These are phyloP conservation scores for Phytophthora melonis DNA, from an alignment of 352 stramenopile species.

Conservation along the genomic window DNA sequence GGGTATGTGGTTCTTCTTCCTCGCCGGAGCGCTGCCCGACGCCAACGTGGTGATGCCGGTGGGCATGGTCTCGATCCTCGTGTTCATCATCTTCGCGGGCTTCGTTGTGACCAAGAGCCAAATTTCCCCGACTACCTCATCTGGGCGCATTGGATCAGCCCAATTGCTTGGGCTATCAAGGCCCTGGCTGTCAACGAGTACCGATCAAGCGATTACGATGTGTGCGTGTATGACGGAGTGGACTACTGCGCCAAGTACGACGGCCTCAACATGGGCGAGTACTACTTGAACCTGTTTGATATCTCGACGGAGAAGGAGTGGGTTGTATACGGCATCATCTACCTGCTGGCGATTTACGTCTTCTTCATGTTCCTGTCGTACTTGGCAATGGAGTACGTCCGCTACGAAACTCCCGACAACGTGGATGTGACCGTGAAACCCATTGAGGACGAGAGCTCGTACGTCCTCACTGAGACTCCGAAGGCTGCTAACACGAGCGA, in stretches of 20 bases:
- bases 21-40: background rate
- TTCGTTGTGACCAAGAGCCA: slow-evolving; percentile 1
- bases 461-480: background rate
- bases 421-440: background rate
- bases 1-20: slow-evolving; percentile 18
- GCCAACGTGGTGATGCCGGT: slow-evolving; percentile 7
- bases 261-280: slow-evolving; percentile 39
- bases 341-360: slow-evolving; percentile 25
- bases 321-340: slow-evolving; percentile 14
- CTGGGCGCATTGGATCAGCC: slow-evolving; percentile 35
- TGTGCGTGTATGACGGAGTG: slow-evolving; percentile 32
- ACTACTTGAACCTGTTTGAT: slow-evolving; percentile 26
- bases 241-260: slow-evolving; percentile 24
- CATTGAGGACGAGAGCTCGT: background rate
- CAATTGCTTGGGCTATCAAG: slow-evolving; percentile 30
- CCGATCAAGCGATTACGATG: slow-evolving; percentile 21
- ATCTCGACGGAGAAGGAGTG: slow-evolving; percentile 11
- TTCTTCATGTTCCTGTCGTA: slow-evolving; percentile 5
- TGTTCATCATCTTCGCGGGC: slow-evolving; percentile 7
- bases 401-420: slow-evolving; percentile 2
- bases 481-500: background rate
- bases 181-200: slow-evolving; percentile 39
- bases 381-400: slow-evolving; percentile 3
- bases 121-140: slow-evolving; percentile 7
- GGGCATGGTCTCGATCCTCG: slow-evolving; percentile 2